Base-by-base conservation (phyloP, 2,329 filamentous ascomycete species). In the Stachybotrys chartarum region DNA sequence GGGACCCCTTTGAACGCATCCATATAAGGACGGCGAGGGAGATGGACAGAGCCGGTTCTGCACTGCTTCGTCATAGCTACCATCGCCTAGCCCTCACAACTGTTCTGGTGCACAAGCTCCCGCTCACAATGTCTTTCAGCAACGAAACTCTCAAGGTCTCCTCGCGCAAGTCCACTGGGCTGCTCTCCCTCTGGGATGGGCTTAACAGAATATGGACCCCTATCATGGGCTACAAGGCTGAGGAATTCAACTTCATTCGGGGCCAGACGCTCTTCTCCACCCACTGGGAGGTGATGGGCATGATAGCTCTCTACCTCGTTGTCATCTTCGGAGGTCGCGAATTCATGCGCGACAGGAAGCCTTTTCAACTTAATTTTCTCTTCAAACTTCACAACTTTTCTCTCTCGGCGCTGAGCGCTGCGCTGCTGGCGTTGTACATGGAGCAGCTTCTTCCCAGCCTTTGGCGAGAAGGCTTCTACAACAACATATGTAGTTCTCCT, bases 331-430 rank as follows among this genome's bases (percentile, higher is more conserved):
- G 90, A 57, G 91, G 91, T 54, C 82, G 90, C 59, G 87, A 92
- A 73, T 68, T 91, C 61, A 95, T 96, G 90, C 87, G 87, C 72
- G 84, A 85, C 64, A 81, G 87, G 56, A 78, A 84, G 64, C 78
- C 91, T 6, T 83, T 91, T 75, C 87, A 91, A 78, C 80, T 95
- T 63, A 91, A 87, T 17, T 77, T 80, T 12, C 75, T 91, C 54
- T 95, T 95, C 79, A 87, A 93, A 77, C 79, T 94, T 64, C 91
- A 96, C 82, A 96, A 96, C 79, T 86, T 95, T 64, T 83, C 90
- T 74, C 78, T 96, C 65, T 94, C 91, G 31, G 75, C 81, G 54
- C 87, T 94, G 73, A 91, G 88, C 70, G 86, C 75, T 50, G 77
- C 82, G 45, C 78, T 96, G 51, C 74, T 95, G 64, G 83, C 78